Conservation (phyloP, 1,284 basidiomycete genomes). For the Xerocomus nothofagi region DNA sequence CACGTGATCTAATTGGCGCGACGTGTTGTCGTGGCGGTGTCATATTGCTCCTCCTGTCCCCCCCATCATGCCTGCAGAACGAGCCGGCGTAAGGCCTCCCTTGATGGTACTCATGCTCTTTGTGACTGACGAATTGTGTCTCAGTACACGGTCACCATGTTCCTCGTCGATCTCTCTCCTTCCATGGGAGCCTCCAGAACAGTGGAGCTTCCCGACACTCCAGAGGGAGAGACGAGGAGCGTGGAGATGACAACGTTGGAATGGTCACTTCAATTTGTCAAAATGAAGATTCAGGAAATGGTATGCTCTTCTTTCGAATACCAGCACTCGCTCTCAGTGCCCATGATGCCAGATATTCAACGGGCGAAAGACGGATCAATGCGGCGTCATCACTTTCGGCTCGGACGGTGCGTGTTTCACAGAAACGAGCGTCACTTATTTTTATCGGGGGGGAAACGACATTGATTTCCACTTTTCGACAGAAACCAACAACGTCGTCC, state of each 20-base stretch:
- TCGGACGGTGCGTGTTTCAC: slow-evolving; percentile 56
- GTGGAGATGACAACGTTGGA: slow-evolving; percentile 74
- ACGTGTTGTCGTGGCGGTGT: slow-evolving; percentile 27
- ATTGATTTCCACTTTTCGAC: slow-evolving; percentile 14
- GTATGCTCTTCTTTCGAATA: slow-evolving; percentile 38
- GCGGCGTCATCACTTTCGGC: slow-evolving; percentile 84
- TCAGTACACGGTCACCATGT: slow-evolving; percentile 82
- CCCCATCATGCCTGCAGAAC: slow-evolving; percentile 63
- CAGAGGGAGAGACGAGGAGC: slow-evolving; percentile 50
- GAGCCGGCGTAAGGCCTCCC: slow-evolving; percentile 63
- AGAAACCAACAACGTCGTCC: slow-evolving; percentile 78
- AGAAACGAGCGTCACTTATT: neutral
- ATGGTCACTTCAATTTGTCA: slow-evolving; percentile 83
- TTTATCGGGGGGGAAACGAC: neutral
- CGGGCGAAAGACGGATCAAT: slow-evolving; percentile 89
- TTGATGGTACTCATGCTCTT: neutral
- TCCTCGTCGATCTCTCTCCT: slow-evolving; percentile 83
- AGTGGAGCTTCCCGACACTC: slow-evolving; percentile 55
- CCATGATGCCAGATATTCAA: slow-evolving; percentile 70
- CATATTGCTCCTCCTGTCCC: slow-evolving; percentile 14
- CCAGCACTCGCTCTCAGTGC: neutral
- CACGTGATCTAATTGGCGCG: slow-evolving; percentile 31
- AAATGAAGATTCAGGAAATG: slow-evolving; percentile 88
- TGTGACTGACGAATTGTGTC: neutral
- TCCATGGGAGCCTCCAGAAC: slow-evolving; percentile 73